Conservation (phyloP, 148 eudicot genomes). For the Dianthus caryophyllus region DNA sequence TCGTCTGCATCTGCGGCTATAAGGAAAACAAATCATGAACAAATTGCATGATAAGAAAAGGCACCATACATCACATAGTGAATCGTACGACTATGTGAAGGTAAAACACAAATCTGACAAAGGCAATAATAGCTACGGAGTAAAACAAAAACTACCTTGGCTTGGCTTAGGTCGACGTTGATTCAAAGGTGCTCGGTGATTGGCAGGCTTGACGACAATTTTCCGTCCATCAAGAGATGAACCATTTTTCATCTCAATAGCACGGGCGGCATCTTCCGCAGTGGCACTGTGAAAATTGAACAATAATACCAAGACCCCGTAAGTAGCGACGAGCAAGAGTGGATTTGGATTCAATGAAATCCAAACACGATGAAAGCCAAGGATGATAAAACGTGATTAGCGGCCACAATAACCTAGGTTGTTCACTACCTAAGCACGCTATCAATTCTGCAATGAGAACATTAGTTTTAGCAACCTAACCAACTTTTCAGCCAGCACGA, state of each 20-base stretch:
- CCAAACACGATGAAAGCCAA: too few species aligned
- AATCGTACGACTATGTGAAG: neutral
- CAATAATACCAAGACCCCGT: too few species aligned
- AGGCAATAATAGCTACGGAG: neutral
- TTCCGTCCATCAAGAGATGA: slow-evolving; percentile 70
- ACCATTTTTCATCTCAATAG: slow-evolving; percentile 87
- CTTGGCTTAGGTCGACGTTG: slow-evolving; percentile 65
- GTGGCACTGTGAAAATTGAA: slow-evolving; percentile 49
- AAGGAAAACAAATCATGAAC: slow-evolving; percentile 13
- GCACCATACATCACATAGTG: neutral
- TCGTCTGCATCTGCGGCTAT: slow-evolving; percentile 35
- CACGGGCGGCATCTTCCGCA: slow-evolving; percentile 79
- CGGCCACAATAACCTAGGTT: slow-evolving; percentile 1
- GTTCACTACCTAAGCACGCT: neutral
- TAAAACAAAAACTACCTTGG: slow-evolving; percentile 42
- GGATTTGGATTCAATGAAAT: too few species aligned
- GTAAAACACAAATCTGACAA: neutral
- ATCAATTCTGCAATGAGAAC: neutral
- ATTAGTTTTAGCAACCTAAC: neutral
- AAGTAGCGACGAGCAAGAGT: too few species aligned
- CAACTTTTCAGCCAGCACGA: neutral
- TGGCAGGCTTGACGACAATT: slow-evolving; percentile 73
- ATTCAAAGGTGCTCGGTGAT: slow-evolving; percentile 72
- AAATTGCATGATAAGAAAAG: neutral
- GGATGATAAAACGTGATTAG: neutral